Conservation (phyloP, 75 land plant genomes). For the Picea sitchensis region DNA sequence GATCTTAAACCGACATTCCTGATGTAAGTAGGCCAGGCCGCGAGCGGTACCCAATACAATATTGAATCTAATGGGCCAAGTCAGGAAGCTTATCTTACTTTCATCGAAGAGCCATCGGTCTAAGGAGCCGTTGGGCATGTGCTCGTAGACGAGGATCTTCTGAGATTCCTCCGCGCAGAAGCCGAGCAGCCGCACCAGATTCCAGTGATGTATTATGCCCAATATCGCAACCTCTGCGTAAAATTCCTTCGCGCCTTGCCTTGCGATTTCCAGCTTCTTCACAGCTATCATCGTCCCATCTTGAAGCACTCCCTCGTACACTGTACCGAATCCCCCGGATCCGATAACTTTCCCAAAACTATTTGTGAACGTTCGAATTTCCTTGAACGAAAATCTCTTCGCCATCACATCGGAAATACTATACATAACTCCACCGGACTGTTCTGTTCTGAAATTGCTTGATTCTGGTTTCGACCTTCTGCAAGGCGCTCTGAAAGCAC, state of each 20-base stretch:
- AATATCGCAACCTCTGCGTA: constrained; percentile 24
- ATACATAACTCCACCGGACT: neutral
- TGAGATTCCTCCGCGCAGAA: constrained; percentile 20
- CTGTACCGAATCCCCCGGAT: constrained; percentile 28
- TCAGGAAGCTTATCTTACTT: neutral
- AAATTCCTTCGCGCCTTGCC: constrained; percentile 32
- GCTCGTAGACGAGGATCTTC: constrained; percentile 24
- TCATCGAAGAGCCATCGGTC: constrained; percentile 19
- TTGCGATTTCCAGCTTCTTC: constrained; percentile 20
- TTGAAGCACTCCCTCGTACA: constrained; percentile 20
- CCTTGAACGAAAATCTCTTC: constrained; percentile 14
- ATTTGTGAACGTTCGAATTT: constrained; percentile 11
- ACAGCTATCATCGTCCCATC: constrained; percentile 23
- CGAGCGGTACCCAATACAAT: constrained; percentile 16
- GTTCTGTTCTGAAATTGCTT: neutral
- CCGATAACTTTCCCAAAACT: constrained; percentile 20
- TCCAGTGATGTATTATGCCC: constrained; percentile 26
- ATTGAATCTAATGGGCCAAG: constrained; percentile 11
- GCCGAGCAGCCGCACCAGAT: constrained; percentile 27
- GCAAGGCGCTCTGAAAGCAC: neutral
- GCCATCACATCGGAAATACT: constrained; percentile 8
- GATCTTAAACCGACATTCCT: constrained; percentile 20
- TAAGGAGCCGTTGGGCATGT: constrained; percentile 37
- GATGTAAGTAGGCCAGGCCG: constrained; percentile 22
- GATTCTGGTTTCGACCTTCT: neutral